These are phyloP conservation scores for Mycena kentingensis DNA, from an alignment of 768 basidiomycete genomes.

Conservation along the genomic window DNA sequence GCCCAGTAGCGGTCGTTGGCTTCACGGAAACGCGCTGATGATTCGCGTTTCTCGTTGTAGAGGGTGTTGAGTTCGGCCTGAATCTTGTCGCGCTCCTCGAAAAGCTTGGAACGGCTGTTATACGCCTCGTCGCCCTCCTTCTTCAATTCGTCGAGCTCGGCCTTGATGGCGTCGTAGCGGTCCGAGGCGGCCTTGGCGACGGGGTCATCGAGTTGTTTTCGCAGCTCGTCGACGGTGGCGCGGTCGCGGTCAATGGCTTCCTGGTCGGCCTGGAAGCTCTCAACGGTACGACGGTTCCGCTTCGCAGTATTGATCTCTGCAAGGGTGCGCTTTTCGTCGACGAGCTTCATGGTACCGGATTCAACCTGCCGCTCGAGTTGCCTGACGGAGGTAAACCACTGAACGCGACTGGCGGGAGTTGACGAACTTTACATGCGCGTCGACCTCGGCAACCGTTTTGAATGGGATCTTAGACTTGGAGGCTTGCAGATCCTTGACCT, in stretches of 20 bases:
- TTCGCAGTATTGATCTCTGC: conserved; percentile 78
- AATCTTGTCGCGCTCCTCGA: conserved; percentile 80
- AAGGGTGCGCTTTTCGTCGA: conserved; percentile 94
- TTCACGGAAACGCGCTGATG: conserved; percentile 70
- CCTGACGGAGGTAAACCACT: conserved; percentile 40
- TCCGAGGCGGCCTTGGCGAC: conserved; percentile 80
- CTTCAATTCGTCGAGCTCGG: conserved; percentile 84
- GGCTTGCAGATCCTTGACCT: conserved; percentile 88
- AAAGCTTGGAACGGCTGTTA: conserved; percentile 77
- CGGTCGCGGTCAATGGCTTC: conserved; percentile 81
- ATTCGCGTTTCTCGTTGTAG: conserved; percentile 77
- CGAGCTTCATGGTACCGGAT: conserved; percentile 87
- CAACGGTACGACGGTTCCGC: conserved; percentile 73
- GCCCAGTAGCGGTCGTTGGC: conserved; percentile 79
- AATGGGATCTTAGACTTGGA: conserved; percentile 76
- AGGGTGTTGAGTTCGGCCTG: conserved; percentile 70
- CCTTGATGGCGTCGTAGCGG: conserved; percentile 78
- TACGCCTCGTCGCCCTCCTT: conserved; percentile 85
- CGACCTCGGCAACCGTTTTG: conserved; percentile 84
- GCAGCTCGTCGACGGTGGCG: conserved; percentile 71
- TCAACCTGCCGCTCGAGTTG: conserved; percentile 89
- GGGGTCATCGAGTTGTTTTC: conserved; percentile 87
- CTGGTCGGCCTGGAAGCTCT: conserved; percentile 79
- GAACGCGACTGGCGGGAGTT: conserved; percentile 10
- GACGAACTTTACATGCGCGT: conserved; percentile 79